These are phyloP conservation scores for Nannochloropsis granulata DNA, from an alignment of 108 stramenopile genomes.

Conservation along the genomic window DNA sequence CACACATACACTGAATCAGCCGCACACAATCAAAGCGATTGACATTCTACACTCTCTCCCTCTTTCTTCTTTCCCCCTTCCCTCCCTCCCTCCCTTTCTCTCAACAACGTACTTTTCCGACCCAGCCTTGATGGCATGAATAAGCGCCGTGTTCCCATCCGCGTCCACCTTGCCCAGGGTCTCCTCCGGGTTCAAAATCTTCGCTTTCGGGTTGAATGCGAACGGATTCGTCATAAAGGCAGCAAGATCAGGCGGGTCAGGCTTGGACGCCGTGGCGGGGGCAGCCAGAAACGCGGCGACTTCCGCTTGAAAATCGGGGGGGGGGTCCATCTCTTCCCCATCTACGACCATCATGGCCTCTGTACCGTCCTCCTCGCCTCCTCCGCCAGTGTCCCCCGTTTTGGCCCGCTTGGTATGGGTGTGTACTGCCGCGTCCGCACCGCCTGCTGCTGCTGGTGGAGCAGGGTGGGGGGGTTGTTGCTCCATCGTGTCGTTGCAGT, in stretches of 20 bases:
- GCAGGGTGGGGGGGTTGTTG: no score
- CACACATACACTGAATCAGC: no score
- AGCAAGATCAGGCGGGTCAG: background rate
- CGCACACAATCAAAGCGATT: no score
- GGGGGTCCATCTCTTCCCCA: background rate
- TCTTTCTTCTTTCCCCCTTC: background rate
- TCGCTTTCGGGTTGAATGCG: background rate
- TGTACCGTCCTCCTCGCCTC: background rate
- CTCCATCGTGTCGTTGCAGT: no score
- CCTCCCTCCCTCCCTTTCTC: no score
- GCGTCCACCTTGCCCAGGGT: background rate
- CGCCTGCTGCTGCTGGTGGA: no score
- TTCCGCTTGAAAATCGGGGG: background rate
- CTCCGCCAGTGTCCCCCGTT: background rate
- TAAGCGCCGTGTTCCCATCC: background rate
- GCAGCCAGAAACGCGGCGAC: background rate
- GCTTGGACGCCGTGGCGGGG: background rate
- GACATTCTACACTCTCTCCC: background rate
- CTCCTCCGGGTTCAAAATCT: background rate
- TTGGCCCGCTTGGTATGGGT: background rate
- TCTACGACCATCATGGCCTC: background rate
- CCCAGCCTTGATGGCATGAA: background rate
- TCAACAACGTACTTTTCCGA: background rate
- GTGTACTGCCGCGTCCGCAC: background rate
- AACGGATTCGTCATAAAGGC: background rate